Percentiles rank a stretch among this genome's conserved stretches.
These are phyloP conservation scores for Monosporozyma yasuniensis DNA, from an alignment of 805 yeast genomes.

Conservation along the genomic window DNA sequence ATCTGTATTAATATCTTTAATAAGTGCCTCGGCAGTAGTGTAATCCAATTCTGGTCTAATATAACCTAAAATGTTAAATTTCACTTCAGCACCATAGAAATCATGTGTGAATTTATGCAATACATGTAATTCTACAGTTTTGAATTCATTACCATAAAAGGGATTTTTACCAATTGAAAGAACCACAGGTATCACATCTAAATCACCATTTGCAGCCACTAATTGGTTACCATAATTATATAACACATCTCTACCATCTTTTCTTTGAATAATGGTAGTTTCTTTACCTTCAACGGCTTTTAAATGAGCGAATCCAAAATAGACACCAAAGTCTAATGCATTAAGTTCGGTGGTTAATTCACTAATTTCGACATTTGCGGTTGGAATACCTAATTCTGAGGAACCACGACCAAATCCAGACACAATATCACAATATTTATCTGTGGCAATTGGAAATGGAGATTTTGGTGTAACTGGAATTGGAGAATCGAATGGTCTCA, in stretches of 20 bases:
- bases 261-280: constrained; percentile 21
- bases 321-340: constrained; percentile 65
- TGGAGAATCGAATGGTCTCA: constrained; percentile 19
- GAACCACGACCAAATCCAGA: constrained; percentile 97
- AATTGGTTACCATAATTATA: constrained; percentile 56
- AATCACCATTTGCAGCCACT: constrained; percentile 26
- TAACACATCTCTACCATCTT: constrained; percentile 37
- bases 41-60: constrained; percentile 86
- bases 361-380: constrained; percentile 75
- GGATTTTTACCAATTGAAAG: constrained; percentile 97
- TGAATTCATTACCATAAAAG: constrained; percentile 66
- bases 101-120: constrained; percentile 57
- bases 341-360: constrained; percentile 36
- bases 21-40: constrained; percentile 73
- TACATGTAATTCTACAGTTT: constrained; percentile 82
- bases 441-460: constrained; percentile 43
- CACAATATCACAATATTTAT: constrained; percentile 38
- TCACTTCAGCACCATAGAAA: constrained; percentile 78
- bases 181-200: constrained; percentile 68
- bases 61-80: constrained; percentile 71
- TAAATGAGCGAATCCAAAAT: constrained; percentile 67
- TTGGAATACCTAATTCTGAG: constrained; percentile 86
- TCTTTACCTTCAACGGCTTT: constrained; percentile 12
- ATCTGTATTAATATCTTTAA: constrained; percentile 75
- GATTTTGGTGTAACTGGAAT: constrained; percentile 36